Percentiles rank a stretch among this genome's conserved stretches.
Conservation (phyloP, 306 rosid species). For the Fragaria nilgerrensis region DNA sequence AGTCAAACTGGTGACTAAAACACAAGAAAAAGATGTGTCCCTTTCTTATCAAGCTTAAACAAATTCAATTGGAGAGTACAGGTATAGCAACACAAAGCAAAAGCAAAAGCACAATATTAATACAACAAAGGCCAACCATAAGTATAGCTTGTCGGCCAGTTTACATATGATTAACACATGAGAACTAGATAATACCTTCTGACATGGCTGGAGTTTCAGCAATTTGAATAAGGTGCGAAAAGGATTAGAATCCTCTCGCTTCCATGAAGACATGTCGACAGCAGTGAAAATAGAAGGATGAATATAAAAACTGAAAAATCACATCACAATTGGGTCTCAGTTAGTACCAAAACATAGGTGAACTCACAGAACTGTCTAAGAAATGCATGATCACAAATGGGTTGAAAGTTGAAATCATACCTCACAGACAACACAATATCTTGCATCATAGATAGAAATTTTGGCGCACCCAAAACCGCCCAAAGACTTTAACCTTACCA, state of each 20-base stretch:
- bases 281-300: constrained; percentile 45
- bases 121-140: not conserved
- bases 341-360: not conserved
- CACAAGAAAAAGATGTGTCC: not conserved
- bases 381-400: not conserved
- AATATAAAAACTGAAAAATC: constrained; percentile 55
- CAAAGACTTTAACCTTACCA: constrained; percentile 52
- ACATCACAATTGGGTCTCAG: not conserved
- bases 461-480: constrained; percentile 58
- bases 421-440: constrained; percentile 62
- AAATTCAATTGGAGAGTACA: not conserved
- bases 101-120: not conserved
- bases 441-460: constrained; percentile 57
- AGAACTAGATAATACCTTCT: constrained; percentile 36
- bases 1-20: not conserved
- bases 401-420: constrained; percentile 27
- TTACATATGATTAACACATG: not conserved
- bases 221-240: constrained; percentile 52
- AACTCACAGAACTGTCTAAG: not conserved
- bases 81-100: not conserved
- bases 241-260: constrained; percentile 60
- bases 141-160: not conserved
- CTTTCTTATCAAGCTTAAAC: not conserved
- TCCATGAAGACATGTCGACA: constrained; percentile 53
- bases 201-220: constrained; percentile 60